Conservation (phyloP, 805 yeast species). For the Starmerella bacillaris region DNA sequence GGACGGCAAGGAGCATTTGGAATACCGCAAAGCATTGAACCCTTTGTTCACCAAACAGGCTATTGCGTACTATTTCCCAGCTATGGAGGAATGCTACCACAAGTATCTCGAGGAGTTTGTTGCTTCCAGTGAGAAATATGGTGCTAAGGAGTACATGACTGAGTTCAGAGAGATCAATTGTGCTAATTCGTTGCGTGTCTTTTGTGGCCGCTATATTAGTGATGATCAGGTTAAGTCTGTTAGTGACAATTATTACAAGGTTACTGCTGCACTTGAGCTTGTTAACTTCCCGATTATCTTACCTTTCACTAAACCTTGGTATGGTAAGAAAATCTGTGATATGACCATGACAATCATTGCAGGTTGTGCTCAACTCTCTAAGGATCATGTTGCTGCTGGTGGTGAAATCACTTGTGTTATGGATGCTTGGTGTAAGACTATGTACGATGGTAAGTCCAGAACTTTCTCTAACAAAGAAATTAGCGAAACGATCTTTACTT, state of each 20-base stretch:
- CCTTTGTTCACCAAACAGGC: constrained; percentile 78
- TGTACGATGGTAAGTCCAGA: constrained; percentile 53
- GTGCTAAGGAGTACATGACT: constrained; percentile 63
- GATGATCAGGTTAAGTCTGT: constrained; percentile 74
- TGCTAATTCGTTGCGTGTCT: constrained; percentile 79
- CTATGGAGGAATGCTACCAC: constrained; percentile 71
- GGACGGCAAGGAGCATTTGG: constrained; percentile 90
- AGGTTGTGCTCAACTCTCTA: constrained; percentile 73
- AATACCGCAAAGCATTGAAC: constrained; percentile 78
- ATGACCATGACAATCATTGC: constrained; percentile 85
- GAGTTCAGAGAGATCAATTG: constrained; percentile 92
- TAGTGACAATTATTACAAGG: constrained; percentile 80
- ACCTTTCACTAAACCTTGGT: constrained; percentile 96
- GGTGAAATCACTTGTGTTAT: constrained; percentile 73
- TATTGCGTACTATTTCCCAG: constrained; percentile 65
- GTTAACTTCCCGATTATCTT: constrained; percentile 94
- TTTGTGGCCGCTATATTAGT: constrained; percentile 89
- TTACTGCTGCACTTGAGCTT: constrained; percentile 90
- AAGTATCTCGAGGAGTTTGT: constrained; percentile 52
- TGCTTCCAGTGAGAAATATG: constrained; percentile 32
- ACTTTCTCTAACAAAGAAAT: constrained; percentile 81
- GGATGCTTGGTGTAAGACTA: constrained; percentile 86
- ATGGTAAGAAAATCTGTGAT: constrained; percentile 85
- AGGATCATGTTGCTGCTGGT: constrained; percentile 56
- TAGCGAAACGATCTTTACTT: constrained; percentile 91